Evolutionary conservation across 2,329 filamentous ascomycete genomes (phyloP), one percentile per base, ranked within the genome.

Genomic region (Aurifilum marmelostoma): DNA sequence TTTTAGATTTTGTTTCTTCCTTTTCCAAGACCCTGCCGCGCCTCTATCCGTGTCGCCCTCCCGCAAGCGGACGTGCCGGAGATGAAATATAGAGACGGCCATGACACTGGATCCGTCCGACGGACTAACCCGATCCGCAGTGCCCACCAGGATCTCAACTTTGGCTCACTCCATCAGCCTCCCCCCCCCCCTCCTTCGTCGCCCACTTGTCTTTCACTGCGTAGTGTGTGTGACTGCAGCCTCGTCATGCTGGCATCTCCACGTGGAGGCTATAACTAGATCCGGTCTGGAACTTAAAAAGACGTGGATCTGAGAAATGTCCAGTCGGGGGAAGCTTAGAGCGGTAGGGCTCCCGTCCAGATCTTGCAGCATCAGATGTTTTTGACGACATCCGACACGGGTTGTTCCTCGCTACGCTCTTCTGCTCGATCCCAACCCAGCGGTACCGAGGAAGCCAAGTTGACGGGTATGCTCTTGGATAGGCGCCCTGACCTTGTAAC

Each of bases 171-270:
- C 16, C 3, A n/a, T n/a, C n/a, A n/a, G 3, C 41, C 16, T 18
- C 41, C 41, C 18, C 18, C 5, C 2, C 41, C 6, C 4, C 6
- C 41, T 47, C 18, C 21, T 8, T n/a, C n/a, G 1, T n/a, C 18
- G 43, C 43, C 18, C 43, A 47, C 43, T n/a, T 47, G 5, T 47
- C 43, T 47, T 34, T 8, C n/a, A 58, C n/a, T 29, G 27, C 7
- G 16, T 4, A 18, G 27, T 32, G 16, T 21, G 54, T 94, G 72
- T n/a, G 16, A 6, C 50, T 12, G 11, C 4, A 54, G 24, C 50
- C 50, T 54, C n/a, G 50, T 34, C 7, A 56, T 56, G 52, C 24
- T 56, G 24, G 14, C 27, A 56, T 1, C 29, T 29, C 52, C 52
- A 56, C 52, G 52, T 56, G 52, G 52, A 56, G 52, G 24, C 14